These are phyloP conservation scores for Trichoderma lentiforme DNA, from an alignment of 2,329 filamentous ascomycete species.

Conservation along the genomic window DNA sequence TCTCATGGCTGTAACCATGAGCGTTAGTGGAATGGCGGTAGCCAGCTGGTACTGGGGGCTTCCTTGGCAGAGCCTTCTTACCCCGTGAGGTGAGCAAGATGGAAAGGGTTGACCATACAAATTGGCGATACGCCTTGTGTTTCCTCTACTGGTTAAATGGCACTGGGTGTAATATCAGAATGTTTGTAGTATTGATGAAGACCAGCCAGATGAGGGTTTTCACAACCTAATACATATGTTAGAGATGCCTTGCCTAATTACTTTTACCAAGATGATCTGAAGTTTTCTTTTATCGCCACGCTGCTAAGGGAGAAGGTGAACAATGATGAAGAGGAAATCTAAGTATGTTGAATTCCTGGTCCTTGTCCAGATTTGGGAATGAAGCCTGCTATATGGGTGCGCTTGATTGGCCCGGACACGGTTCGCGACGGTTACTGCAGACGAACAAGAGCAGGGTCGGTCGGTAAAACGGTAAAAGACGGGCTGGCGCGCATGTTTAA, in stretches of 20 bases:
- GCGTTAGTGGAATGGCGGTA: constrained; percentile 68
- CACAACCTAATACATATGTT: neutral
- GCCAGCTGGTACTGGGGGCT: constrained; percentile 60
- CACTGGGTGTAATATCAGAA: neutral
- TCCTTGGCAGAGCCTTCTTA: constrained; percentile 29
- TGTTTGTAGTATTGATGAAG: neutral
- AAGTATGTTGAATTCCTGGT: neutral
- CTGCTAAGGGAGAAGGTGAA: neutral
- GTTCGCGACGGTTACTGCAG: neutral
- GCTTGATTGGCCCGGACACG: neutral
- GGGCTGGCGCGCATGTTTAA: no score
- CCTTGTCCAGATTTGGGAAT: neutral
- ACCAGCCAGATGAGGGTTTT: neutral
- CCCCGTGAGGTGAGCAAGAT: neutral
- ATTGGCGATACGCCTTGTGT: neutral
- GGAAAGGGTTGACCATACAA: neutral
- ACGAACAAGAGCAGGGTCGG: neutral
- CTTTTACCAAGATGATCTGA: neutral
- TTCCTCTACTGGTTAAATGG: neutral
- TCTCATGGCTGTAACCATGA: constrained; percentile 82
- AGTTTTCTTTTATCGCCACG: no score
- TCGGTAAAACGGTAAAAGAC: neutral
- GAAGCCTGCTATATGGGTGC: neutral
- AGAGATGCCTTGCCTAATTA: neutral
- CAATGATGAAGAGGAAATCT: neutral